A percentile compares a stretch with the other conserved stretches of the same genome.
phyloP scores from a whole-genome alignment of 345 rosid species.

The Populus nigra region DNA sequence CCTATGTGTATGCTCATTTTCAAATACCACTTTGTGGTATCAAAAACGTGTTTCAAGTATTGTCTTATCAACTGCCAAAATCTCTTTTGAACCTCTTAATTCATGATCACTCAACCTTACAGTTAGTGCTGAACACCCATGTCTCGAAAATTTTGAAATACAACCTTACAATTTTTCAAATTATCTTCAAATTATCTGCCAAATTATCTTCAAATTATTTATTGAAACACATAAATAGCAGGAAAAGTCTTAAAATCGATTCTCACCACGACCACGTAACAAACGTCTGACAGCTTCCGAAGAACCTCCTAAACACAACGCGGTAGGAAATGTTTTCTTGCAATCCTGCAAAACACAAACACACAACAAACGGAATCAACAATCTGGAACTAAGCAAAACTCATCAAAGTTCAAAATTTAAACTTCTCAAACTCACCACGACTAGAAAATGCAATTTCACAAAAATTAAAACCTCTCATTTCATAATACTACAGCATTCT shows the following conservation, averaged over 20 bases:
- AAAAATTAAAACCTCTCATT: neutral
- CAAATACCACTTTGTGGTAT: too few relatives aligned
- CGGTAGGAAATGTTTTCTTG: slow-evolving; percentile 70
- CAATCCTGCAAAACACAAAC: slow-evolving; percentile 61
- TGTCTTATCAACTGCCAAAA: neutral
- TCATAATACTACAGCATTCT: neutral
- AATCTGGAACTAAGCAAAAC: neutral
- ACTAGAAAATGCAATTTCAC: neutral
- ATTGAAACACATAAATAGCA: neutral
- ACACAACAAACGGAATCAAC: too few relatives aligned
- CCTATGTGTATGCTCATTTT: neutral
- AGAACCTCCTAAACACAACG: slow-evolving; percentile 87
- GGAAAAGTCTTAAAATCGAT: neutral
- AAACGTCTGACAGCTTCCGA: slow-evolving; percentile 57
- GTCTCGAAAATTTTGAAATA: neutral
- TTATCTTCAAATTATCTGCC: neutral
- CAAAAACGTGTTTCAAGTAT: neutral
- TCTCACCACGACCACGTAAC: slow-evolving; percentile 71
- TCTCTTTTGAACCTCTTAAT: too few relatives aligned
- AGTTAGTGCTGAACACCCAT: too few relatives aligned
- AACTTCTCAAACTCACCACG: neutral
- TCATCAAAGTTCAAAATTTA: too few relatives aligned
- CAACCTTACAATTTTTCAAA: too few relatives aligned
- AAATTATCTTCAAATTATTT: too few relatives aligned
- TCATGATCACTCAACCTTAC: too few relatives aligned